phyloP scores from a whole-genome alignment of 2,329 filamentous ascomycete species.

The Claviceps monticola region DNA sequence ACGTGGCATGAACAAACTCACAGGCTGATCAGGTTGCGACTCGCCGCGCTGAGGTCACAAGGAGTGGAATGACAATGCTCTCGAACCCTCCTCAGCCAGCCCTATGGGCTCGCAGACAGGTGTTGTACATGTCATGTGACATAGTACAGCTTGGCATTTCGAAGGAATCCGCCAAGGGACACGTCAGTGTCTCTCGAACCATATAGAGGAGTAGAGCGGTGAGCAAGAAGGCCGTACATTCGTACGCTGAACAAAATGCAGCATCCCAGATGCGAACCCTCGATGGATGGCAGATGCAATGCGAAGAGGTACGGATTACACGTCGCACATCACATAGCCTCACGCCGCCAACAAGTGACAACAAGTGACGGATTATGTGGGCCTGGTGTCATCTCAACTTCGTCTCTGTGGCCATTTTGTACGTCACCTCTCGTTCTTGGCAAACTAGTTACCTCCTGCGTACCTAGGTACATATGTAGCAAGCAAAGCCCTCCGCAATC shows the following conservation, averaged over 20 bases:
- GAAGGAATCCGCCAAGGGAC: background rate
- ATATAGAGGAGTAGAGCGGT: background rate
- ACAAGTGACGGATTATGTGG: background rate
- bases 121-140: background rate
- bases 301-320: too few species aligned
- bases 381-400: background rate
- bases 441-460: background rate
- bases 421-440: background rate
- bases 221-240: too few species aligned
- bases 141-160: background rate
- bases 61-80: background rate
- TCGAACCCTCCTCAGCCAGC: background rate
- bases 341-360: background rate
- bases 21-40: background rate
- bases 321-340: too few species aligned
- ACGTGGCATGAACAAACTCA: background rate
- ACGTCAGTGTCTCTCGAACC: background rate
- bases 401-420: background rate
- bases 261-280: too few species aligned
- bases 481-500: background rate
- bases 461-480: too few species aligned
- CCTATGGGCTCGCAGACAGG: background rate
- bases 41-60: too few species aligned
- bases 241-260: too few species aligned
- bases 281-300: too few species aligned